A percentile compares a stretch with the other conserved stretches of the same genome.
phyloP scores from a whole-genome alignment of 257 asterid genomes.

The Vinca minor region DNA sequence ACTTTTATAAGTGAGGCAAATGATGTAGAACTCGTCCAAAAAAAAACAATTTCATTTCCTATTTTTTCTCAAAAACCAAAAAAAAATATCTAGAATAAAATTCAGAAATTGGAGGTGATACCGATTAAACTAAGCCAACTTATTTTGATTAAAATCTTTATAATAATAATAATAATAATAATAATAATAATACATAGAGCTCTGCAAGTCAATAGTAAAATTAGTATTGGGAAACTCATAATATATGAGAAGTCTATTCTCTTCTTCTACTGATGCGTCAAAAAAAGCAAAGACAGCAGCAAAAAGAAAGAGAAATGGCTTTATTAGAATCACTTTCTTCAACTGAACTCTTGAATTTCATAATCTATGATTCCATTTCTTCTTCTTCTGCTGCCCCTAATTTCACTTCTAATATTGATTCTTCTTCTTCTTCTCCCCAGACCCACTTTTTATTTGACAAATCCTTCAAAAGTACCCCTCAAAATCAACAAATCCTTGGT shows the following conservation, averaged over 20 bases:
- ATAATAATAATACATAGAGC: too few species aligned
- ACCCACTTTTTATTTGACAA: slow-evolving; percentile 4
- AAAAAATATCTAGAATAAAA: too few species aligned
- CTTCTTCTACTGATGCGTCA: too few species aligned
- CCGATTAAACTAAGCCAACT: too few species aligned
- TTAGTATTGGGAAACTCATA: slow-evolving; percentile 34
- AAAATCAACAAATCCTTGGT: not conserved
- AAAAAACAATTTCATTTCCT: too few species aligned
- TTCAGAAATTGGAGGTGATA: too few species aligned
- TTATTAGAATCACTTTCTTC: slow-evolving; percentile 77
- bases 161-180: too few species aligned
- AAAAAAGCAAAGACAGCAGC: slow-evolving; percentile 15
- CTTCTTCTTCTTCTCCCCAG: slow-evolving; percentile 29
- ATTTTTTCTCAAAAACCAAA: too few species aligned
- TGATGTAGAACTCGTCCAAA: too few species aligned
- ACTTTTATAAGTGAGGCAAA: too few species aligned
- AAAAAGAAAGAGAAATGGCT: slow-evolving; percentile 35
- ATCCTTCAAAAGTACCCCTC: not conserved
- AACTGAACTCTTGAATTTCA: slow-evolving; percentile 59
- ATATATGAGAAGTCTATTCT: slow-evolving; percentile 11
- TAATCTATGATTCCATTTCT: slow-evolving; percentile 42
- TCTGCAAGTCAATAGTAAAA: slow-evolving; percentile 38
- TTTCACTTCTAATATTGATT: too few species aligned
- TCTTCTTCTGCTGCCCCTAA: slow-evolving; percentile 21
- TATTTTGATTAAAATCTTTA: too few species aligned